Evolutionary conservation across 228 moss, liverwort and hornwort species (phyloP), one percentile per base, ranked within the genome.

Genomic region (Sphagnum magellanicum): DNA sequence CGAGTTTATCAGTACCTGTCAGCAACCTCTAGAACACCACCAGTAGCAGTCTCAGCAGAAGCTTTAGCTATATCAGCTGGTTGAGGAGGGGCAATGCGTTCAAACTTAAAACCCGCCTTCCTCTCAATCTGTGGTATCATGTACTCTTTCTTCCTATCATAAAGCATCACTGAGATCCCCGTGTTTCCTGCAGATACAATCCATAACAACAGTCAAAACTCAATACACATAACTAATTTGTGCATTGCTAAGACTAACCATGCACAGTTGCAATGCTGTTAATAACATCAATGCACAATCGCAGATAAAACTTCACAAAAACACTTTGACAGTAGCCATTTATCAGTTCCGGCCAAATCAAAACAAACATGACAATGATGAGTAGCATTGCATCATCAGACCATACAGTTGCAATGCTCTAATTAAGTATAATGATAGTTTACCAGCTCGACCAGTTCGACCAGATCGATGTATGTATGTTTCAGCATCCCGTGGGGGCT

Each of bases 391-490:
- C 32, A 32, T 32, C 3, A 32, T 32, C 1, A 2, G 32, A 32
- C 32, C 32, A 32, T 32, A 32, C 32, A 32, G 3, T 32, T 32
- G 3, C 32, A 32, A 32, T 32, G 32, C 32, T 32, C 3, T 3
- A 32, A 60, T 16, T 47, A 51, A 8, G 32, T 32, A 32, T 32
- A 12, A 10, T 9, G 67, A 52, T 15, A 17, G n/a, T 64, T 48
- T 50, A 86, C 86, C 98, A 53, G 98, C 98, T 78, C 98, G 79
- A 55, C 98, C 98, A 4, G 98, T 98, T 10, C 98, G 92, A 10
- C 98, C 98, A 13, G 98, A 98, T 12, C 98, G 92, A 77, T 98
- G 98, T 10, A 98, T 98, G 65, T 98, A 98, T 0, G 98, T 98
- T 64, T 98, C 98, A 6, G 84, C 81, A 48, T 98, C 94, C 50